Conservation (phyloP, 345 rosid genomes). For the Dimocarpus longan region DNA sequence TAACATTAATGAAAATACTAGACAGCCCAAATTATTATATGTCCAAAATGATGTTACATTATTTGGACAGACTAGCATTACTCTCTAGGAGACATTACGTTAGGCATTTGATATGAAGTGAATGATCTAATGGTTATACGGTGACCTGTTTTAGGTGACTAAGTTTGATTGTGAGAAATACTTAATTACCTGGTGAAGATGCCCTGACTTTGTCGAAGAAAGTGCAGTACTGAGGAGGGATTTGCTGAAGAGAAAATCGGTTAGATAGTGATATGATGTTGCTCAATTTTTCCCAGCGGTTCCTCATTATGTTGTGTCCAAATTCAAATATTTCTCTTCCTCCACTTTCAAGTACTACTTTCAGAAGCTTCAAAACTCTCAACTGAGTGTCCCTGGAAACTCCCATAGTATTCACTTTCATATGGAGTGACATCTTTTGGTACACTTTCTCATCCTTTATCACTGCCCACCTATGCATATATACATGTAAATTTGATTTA, state of each 20-base stretch:
- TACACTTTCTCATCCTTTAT: slow-evolving; percentile 57
- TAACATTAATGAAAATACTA: not conserved
- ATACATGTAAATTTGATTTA: not conserved
- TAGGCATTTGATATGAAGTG: too few species aligned
- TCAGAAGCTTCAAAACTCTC: slow-evolving; percentile 52
- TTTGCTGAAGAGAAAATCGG: slow-evolving; percentile 53
- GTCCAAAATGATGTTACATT: too few species aligned
- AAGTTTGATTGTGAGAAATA: not conserved
- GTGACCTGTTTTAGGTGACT: not conserved
- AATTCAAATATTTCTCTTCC: slow-evolving; percentile 46
- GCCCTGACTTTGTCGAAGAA: slow-evolving; percentile 38
- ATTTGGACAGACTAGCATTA: too few species aligned
- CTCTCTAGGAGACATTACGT: too few species aligned
- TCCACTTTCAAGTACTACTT: slow-evolving; percentile 38
- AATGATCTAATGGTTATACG: too few species aligned
- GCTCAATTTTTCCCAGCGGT: slow-evolving; percentile 45
- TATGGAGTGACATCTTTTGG: slow-evolving; percentile 34
- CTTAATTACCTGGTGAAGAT: slow-evolving; percentile 42
- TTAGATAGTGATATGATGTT: slow-evolving; percentile 39
- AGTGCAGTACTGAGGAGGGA: slow-evolving; percentile 45
- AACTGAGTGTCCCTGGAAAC: slow-evolving; percentile 63
- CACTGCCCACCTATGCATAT: slow-evolving; percentile 60
- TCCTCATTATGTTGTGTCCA: slow-evolving; percentile 50
- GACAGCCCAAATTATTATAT: too few species aligned
- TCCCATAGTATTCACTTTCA: slow-evolving; percentile 42